These are phyloP conservation scores for Citrus maxima DNA, from an alignment of 345 rosid species.

Conservation along the genomic window DNA sequence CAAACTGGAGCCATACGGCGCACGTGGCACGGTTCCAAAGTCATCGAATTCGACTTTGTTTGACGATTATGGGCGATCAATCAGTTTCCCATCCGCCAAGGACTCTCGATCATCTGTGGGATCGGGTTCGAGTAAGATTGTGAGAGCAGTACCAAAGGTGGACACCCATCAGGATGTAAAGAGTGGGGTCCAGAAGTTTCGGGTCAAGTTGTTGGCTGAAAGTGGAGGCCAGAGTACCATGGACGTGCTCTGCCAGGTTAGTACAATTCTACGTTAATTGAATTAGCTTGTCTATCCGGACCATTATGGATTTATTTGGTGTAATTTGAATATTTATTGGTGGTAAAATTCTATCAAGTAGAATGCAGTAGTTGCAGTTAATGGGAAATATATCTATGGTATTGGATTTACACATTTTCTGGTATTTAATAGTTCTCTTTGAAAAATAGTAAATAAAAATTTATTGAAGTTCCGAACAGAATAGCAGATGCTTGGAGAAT, in stretches of 20 bases:
- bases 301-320: too few relatives aligned
- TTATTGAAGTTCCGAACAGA: background rate
- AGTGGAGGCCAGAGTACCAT: constrained; percentile 76
- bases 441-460: background rate
- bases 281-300: background rate
- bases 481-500: background rate
- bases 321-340: too few relatives aligned
- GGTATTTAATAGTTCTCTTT: background rate
- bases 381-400: background rate
- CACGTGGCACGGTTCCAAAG: constrained; percentile 86
- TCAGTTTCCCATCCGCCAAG: constrained; percentile 55
- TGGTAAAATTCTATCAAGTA: background rate
- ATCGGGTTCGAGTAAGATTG: constrained; percentile 60
- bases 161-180: constrained; percentile 76
- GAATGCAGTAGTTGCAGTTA: background rate
- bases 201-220: constrained; percentile 89
- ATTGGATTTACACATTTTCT: background rate
- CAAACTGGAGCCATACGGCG: constrained; percentile 87
- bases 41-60: constrained; percentile 69
- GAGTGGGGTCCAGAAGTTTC: constrained; percentile 90
- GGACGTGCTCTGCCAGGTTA: constrained; percentile 96
- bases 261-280: background rate
- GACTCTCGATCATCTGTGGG: constrained; percentile 32
- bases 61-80: constrained; percentile 92
- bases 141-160: constrained; percentile 86